phyloP scores from a whole-genome alignment of 176 grass and related monocot species.

The Pontederia crassipes region DNA sequence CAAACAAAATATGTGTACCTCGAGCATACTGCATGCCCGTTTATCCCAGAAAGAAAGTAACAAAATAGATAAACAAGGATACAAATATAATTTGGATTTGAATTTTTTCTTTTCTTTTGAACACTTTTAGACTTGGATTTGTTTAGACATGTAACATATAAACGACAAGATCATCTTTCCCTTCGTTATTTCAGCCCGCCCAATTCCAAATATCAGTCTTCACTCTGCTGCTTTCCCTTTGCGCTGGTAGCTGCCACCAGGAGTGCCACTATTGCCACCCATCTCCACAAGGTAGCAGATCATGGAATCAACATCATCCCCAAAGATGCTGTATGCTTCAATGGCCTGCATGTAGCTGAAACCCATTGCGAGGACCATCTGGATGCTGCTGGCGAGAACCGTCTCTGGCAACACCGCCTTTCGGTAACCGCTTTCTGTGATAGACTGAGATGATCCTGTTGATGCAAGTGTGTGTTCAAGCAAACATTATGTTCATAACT shows the following conservation, averaged over 20 bases:
- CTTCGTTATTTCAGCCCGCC: no score
- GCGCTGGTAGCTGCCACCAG: conserved; percentile 45
- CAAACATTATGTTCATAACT: no score
- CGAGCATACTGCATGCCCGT: no score
- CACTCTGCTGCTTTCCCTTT: conserved; percentile 94
- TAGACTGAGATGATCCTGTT: conserved; percentile 52
- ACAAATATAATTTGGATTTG: no score
- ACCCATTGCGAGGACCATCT: conserved; percentile 75
- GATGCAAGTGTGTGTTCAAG: conserved; percentile 21
- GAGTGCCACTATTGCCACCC: conserved; percentile 30
- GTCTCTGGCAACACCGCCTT: conserved; percentile 40
- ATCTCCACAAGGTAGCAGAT: conserved; percentile 91
- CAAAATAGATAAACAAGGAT: no score
- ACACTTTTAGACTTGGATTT: no score
- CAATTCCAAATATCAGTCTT: conserved; percentile 1
- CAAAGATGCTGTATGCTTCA: conserved; percentile 87
- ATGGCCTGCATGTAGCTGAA: conserved; percentile 90
- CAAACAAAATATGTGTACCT: no score
- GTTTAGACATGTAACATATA: no score
- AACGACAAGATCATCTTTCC: no score
- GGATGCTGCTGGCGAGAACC: conserved; percentile 69
- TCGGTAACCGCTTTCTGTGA: conserved; percentile 13
- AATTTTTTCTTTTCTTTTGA: no score
- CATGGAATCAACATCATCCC: conserved; percentile 95
- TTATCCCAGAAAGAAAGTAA: no score